Base-by-base conservation (phyloP, 495 filamentous ascomycete genomes). In the Penicillium atrosanguineum region DNA sequence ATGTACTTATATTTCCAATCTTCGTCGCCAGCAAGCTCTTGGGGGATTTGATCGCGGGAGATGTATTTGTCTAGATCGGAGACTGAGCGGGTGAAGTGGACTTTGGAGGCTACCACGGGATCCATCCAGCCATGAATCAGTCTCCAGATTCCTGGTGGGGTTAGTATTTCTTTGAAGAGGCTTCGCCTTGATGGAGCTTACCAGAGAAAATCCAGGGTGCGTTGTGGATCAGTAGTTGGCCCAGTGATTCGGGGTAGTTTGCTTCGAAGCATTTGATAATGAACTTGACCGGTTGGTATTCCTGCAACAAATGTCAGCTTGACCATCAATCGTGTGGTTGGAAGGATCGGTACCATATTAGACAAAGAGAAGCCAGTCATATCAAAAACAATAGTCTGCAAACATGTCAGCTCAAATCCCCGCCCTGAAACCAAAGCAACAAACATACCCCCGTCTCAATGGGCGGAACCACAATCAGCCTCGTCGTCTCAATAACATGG, bases 251-350 rank as follows among this genome's bases (percentile, higher is more conserved):
- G 5, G 94, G 93, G 67, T 97, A 98, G 70, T 96, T 96, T 38
- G 91, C 91, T 74, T 97, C 91, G 65, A 98, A 96, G 67, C 89
- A 94, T 71, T 93, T 92, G 70, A 97, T 92, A 78, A 97, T 91
- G 75, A 96, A 97, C 64, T 92, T 97, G 16, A 97, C 89, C 0
- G 94, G 92, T 0, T 89, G 83, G 66, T 96, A 97, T 68, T 97
- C 93, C 88, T 90, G 48, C 4, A 20, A 5, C 6, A 20, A n/a
- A 19, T 14, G 31, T n/a, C 21, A 2, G 4, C 15, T 36, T 1
- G 19, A 19, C 19, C 12, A 19, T 8, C 1, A 19, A 46, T 14
- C 12, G 7, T 15, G 12, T 39, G 11, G 15, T 14, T 5, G 28
- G 31, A 19, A 9, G 7, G n/a, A 15, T 4, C 19, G 34, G 12